Evolutionary conservation across 176 grass and related monocot species (phyloP), one percentile per base, ranked within the genome.

Genomic region (Dactylis glomerata): DNA sequence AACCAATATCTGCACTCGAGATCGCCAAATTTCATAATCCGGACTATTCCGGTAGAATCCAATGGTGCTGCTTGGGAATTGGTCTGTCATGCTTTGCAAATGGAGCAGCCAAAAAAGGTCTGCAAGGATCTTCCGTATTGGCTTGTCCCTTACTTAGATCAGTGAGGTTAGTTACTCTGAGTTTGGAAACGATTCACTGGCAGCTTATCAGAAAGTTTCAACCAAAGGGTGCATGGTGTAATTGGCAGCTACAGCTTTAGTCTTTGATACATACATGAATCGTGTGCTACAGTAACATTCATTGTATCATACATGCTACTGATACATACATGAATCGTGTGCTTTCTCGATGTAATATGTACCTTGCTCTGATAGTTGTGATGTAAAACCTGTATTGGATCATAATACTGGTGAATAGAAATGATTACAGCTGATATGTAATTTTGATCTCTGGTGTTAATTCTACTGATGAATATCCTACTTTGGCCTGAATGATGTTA

Each of bases 61-160:
- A 77, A 57, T 77, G 6, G 22, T 77, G 51, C 75, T 57, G 75
- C 75, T 56, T 26, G 32, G 38, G 6, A 10, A 37, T 38, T 77
- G 75, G 75, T 33, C 32, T 22, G 14, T 14, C 6, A 17, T 58
- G 75, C 8, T 77, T 24, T 57, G 20, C 51, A 17, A 7, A 56
- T 77, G 2, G 13, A 4, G 32, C 33, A 4, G 13, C 17, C 31
- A 3, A 14, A 77, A 3, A 77, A 57, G 22, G 1, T 57, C 32
- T 26, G 4, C 75, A 56, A 40, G 14, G 32, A 26, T 77, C 75
- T 13, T 0, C 51, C 51, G 7, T 20, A 13, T 16, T 57, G 75
- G 75, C 75, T 77, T 77, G 22, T 77, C 32, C 51, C 75, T 77
- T 77, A 54, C 31, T 55, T 76, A 57, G 51, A 55, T 76, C 30